These are phyloP conservation scores for Rhodomyrtus psidioides DNA, from an alignment of 441 rosid genomes.

Conservation along the genomic window DNA sequence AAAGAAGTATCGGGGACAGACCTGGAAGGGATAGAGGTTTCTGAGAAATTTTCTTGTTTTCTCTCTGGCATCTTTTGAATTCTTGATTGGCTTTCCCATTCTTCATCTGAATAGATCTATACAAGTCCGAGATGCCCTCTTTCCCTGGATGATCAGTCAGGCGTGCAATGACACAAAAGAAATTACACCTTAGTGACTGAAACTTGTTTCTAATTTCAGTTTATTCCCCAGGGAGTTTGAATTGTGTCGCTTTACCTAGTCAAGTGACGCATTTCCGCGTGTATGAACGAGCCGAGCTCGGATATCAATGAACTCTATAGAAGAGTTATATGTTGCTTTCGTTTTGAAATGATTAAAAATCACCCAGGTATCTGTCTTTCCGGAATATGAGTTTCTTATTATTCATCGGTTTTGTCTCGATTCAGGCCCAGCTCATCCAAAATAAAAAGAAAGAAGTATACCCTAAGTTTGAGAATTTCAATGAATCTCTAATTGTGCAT, in stretches of 20 bases:
- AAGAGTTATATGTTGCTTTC: too few relatives aligned
- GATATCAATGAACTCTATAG: too few relatives aligned
- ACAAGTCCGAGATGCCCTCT: neutral
- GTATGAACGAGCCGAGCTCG: neutral
- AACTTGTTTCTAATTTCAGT: neutral
- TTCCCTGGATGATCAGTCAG: neutral
- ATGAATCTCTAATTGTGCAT: neutral
- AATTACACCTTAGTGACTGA: neutral
- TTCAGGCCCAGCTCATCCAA: neutral
- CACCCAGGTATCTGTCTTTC: too few relatives aligned
- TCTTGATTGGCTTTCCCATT: neutral
- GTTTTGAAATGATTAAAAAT: too few relatives aligned
- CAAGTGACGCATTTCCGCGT: neutral
- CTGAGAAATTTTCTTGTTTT: neutral
- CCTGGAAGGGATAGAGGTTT: neutral
- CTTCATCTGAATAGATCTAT: neutral
- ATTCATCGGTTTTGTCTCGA: too few relatives aligned
- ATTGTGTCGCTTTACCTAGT: neutral
- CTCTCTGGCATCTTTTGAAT: neutral
- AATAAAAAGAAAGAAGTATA: neutral
- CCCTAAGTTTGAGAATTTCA: neutral
- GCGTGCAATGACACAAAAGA: neutral
- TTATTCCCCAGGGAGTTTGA: neutral
- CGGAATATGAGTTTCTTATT: too few relatives aligned
- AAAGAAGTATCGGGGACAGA: slow-evolving; percentile 20